Percentiles rank a stretch among this genome's conserved stretches.
phyloP scores from a whole-genome alignment of 1,284 basidiomycete genomes.

The Boletellus deceptivus region DNA sequence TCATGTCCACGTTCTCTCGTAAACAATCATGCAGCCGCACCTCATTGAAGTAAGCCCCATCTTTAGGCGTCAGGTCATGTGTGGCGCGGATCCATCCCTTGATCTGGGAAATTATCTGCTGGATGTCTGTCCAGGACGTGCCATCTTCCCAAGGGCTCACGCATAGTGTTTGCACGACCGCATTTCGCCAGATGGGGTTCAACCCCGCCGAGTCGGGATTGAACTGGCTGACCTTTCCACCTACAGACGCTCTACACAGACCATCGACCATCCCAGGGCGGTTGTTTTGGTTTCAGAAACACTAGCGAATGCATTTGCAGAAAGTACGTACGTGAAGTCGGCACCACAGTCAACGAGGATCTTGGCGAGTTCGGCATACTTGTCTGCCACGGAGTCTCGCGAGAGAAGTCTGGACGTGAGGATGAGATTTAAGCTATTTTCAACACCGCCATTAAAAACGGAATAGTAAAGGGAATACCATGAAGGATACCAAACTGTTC shows the following conservation, averaged over 20 bases:
- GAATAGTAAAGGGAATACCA: slow-evolving; percentile 19
- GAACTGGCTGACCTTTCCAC: background rate
- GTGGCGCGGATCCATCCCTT: background rate
- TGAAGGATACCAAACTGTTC: too few relatives aligned
- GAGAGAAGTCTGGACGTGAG: slow-evolving; percentile 39
- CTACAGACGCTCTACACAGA: background rate
- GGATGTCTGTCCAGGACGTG: background rate
- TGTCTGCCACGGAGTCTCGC: slow-evolving; percentile 28
- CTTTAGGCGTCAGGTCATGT: too few relatives aligned
- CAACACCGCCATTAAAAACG: slow-evolving; percentile 6
- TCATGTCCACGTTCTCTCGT: too few relatives aligned
- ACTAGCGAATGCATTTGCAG: background rate
- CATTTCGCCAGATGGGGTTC: background rate
- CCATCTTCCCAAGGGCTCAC: background rate
- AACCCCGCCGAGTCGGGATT: background rate
- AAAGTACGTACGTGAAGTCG: slow-evolving; percentile 12
- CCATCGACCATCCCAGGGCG: background rate
- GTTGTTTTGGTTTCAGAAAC: background rate
- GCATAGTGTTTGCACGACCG: background rate
- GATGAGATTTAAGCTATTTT: slow-evolving; percentile 21
- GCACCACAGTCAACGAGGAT: slow-evolving; percentile 21
- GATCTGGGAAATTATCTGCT: background rate
- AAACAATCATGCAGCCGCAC: too few relatives aligned
- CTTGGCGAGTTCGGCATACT: slow-evolving; percentile 31
- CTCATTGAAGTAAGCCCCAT: too few relatives aligned